Base-by-base conservation (phyloP, 192 early-diverging fungal genomes). In the Powellomyces hirtus region DNA sequence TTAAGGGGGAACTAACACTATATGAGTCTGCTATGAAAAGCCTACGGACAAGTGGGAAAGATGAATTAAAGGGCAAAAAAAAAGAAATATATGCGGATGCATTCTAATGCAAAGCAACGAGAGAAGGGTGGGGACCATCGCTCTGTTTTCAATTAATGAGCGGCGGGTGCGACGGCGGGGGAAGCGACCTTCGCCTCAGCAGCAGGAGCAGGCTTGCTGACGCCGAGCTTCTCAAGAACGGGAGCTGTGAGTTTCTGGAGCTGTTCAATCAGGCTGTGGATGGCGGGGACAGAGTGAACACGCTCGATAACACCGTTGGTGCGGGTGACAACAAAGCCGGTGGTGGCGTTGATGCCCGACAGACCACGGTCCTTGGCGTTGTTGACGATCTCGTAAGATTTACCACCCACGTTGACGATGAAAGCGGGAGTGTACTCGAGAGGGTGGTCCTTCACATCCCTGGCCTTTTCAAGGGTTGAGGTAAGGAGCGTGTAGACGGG, bases 401-500 rank as follows among this genome's bases (percentile, higher is more conserved):
- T 76, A 66, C 80, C 81, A 34, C 78, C 74, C 6, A 71, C 62
- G 60, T 73, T 44, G 62, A 79, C 68, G 40, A 79, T 75, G 49
- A 82, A 83, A 30, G 71, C 64, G 7, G 81, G 81, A 22, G 77
- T 66, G 68, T 79, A 78, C n/a, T n/a, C n/a, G n/a, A n/a, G n/a
- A n/a, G 40, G 40, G 50, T 76, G 64, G 8, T 66, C 66, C 55
- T 78, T 77, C 20, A 83, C 59, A n/a, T n/a, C n/a, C 65, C 75
- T 59, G 38, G 76, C 79, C 6, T 52, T 44, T 1, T 75, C 74
- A 38, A 79, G 27, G 31, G 77, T 70, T 16, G 53, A 38, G 34
- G 40, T 53, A 51, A 83, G 57, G 11, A 83, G 62, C 37, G 68
- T 70, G 42, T 66, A 4, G 65, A 83, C 60, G 52, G 81, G 81